These are phyloP conservation scores for Aspergillus novofumigatus DNA, from an alignment of 2,329 filamentous ascomycete genomes.

Conservation along the genomic window DNA sequence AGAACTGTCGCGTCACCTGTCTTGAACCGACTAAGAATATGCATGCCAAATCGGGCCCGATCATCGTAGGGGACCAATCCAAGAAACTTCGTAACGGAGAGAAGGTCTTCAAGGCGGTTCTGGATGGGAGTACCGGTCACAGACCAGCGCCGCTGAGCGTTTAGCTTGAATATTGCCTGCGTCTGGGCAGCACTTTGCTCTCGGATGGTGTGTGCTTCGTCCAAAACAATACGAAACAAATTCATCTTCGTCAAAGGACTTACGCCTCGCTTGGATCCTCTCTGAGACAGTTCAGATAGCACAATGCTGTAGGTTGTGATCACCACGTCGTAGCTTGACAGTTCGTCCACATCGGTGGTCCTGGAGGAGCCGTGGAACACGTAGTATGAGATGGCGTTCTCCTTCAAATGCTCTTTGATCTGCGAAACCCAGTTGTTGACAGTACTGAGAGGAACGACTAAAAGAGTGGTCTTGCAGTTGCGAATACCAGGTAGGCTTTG, in stretches of 20 bases:
- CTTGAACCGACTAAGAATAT: conserved; percentile 84
- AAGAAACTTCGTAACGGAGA: conserved; percentile 80
- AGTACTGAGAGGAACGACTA: conserved; percentile 86
- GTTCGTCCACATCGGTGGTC: conserved; percentile 61
- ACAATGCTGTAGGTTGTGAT: conserved; percentile 92
- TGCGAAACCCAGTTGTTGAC: conserved; percentile 94
- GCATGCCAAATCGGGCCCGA: conserved; percentile 66
- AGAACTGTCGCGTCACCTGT: conserved; percentile 78
- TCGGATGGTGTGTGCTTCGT: conserved; percentile 92
- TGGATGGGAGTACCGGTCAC: conserved; percentile 97
- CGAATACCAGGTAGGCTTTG: conserved; percentile 35
- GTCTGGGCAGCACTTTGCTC: conserved; percentile 78
- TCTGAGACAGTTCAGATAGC: conserved; percentile 68
- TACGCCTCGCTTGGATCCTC: conserved; percentile 55
- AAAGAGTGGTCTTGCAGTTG: conserved; percentile 75
- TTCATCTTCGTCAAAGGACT: conserved; percentile 71
- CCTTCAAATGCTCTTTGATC: conserved; percentile 73
- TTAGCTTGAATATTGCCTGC: conserved; percentile 74
- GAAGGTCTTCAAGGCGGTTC: conserved; percentile 86
- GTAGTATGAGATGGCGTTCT: conserved; percentile 64
- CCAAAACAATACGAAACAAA: conserved; percentile 90
- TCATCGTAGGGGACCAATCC: conserved; percentile 82
- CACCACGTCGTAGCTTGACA: conserved; percentile 74
- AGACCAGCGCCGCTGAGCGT: conserved; percentile 83
- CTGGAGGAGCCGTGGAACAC: conserved; percentile 83